Base-by-base conservation (phyloP, 1,284 basidiomycete genomes). In the Wallemia hederae region DNA sequence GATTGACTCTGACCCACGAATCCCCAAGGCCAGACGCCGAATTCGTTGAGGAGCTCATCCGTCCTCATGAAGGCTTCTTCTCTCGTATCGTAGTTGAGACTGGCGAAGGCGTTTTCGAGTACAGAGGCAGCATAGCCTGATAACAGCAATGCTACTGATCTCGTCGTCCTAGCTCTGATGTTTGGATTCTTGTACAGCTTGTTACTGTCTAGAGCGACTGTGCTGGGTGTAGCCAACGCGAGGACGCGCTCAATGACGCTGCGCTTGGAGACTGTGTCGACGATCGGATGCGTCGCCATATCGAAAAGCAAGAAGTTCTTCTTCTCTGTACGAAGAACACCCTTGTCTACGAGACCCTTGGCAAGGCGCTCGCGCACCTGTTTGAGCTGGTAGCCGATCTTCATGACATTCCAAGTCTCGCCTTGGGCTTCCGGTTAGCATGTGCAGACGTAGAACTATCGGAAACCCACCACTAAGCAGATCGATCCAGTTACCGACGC, bases 401-500 rank as follows among this genome's bases (percentile, higher is more conserved):
- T 94, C 82, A 94, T 88, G 3, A 94, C 87, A 70, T 96, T 94
- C 90, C 90, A 96, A 60, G 90, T 96, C 74, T 96, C 90, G 64
- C 89, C 89, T 92, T 14, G 39, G n/a, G 34, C 1, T 2, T 7
- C 31, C 7, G 28, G 14, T 11, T 5, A n/a, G 39, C 26, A 17
- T 29, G 27, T 31, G 59, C 39, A 29, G 17, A 27, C 27, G 55
- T n/a, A 28, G 11, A 1, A 27, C 27, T 19, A 33, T 26, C n/a
- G n/a, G 39, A 29, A 55, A 65, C 82, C 67, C 69, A 90, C 89
- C 90, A 65, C 83, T 86, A 69, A 96, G 76, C 29, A 96, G 74
- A 70, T 96, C 90, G 59, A 96, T 82, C 90, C 90, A 96, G 31
- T 78, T 83, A 59, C 85, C 90, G 26, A 90, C 79, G n/a, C 83